Evolutionary conservation across 1,284 basidiomycete genomes (phyloP), one percentile per base, ranked within the genome.

Genomic region (Cutaneotrichosporon sp.): DNA sequence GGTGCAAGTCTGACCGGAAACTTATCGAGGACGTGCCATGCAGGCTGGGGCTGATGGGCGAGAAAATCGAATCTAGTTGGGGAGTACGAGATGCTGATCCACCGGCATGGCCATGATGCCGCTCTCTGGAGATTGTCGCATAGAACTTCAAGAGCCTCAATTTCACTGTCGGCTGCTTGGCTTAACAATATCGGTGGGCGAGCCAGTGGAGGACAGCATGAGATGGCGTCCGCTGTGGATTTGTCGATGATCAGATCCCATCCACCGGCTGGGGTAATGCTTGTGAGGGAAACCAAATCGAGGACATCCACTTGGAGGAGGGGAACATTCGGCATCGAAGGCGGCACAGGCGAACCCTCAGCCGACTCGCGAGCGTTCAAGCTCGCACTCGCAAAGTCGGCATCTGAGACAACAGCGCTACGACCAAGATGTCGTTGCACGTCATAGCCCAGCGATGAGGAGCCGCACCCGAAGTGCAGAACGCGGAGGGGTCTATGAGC

Each of bases 171-270:
- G 11, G 17, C 14, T 19, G 19, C 24, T 17, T 26, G 22, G n/a
- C n/a, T n/a, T n/a, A n/a, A n/a, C n/a, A n/a, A 20, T 25, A 3
- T 27, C 5, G 11, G n/a, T 26, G 38, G 24, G 10, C 4, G 17
- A 5, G 19, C 34, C 3, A 25, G 7, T 9, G 51, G 48, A n/a
- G 51, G 60, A 2, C 64, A 62, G 43, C 70, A 72, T 5, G 71
- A 69, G 9, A 74, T 72, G 3, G 71, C 71, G 47, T 74, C 71
- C 1, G 66, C 66, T 0, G 71, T 72, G 0, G 69, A 71, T 50
- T 74, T 74, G 53, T 74, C 71, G 25, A 72, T 31, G 0, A 72
- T 8, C 8, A 72, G 22, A 44, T 71, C 63, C 61, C 64, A 72
- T 16, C 60, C 57, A 10, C 34, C 49, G 2, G 42, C 17, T 8